phyloP scores from a whole-genome alignment of 495 filamentous ascomycete species.

The Niebla homalea region DNA sequence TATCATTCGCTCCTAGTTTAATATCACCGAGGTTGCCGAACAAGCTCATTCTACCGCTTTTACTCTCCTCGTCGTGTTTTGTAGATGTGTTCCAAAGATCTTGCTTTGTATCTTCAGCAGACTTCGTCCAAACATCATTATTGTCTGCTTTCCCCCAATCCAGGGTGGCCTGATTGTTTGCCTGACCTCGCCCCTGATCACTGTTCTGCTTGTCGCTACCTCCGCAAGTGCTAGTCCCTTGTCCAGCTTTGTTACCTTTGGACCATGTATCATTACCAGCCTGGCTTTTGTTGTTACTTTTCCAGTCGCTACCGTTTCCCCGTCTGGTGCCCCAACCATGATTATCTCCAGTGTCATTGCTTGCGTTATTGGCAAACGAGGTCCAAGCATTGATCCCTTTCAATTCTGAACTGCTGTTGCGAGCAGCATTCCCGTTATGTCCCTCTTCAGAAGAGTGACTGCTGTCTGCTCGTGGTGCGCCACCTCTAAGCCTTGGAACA shows the following conservation, averaged over 20 bases:
- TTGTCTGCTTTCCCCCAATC: too few species aligned
- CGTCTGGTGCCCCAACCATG: background rate
- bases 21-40: too few species aligned
- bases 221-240: background rate
- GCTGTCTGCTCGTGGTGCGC: too few species aligned
- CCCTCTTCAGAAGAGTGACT: too few species aligned
- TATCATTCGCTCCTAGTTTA: too few species aligned
- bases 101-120: background rate
- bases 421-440: too few species aligned
- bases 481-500: too few species aligned
- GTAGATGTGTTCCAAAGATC: background rate
- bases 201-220: background rate
- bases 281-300: background rate
- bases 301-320: background rate
- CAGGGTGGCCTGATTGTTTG: background rate
- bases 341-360: background rate
- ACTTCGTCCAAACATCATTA: too few species aligned
- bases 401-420: background rate
- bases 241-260: background rate
- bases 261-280: background rate
- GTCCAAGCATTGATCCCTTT: background rate
- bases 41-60: background rate
- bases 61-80: background rate
- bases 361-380: background rate
- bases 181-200: background rate